phyloP scores from a whole-genome alignment of 805 yeast genomes.

The Candida hispaniensis region DNA sequence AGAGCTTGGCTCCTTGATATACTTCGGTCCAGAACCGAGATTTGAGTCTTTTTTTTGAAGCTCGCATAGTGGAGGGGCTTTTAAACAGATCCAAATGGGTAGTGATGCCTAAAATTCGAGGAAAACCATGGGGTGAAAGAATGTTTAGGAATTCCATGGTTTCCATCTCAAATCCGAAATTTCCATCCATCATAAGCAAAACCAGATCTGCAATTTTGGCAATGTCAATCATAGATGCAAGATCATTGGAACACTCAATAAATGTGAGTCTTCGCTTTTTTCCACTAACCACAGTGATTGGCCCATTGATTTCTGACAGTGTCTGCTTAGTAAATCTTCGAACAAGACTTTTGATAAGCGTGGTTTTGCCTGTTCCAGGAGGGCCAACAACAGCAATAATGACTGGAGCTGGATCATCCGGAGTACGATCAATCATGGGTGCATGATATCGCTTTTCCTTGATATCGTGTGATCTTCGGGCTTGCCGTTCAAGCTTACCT shows the following conservation, averaged over 20 bases:
- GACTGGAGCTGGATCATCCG: slow-evolving; percentile 96
- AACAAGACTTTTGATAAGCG: slow-evolving; percentile 79
- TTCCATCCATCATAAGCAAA: slow-evolving; percentile 82
- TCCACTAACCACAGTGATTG: slow-evolving; percentile 93
- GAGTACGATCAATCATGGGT: slow-evolving; percentile 95
- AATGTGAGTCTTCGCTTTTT: slow-evolving; percentile 87
- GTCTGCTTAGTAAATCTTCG: slow-evolving; percentile 82
- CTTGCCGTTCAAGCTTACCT: slow-evolving; percentile 72
- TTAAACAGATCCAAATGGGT: slow-evolving; percentile 93
- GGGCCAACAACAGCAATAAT: slow-evolving; percentile 97
- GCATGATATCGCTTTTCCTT: slow-evolving; percentile 82
- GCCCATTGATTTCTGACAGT: slow-evolving; percentile 80
- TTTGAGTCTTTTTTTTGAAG: slow-evolving; percentile 83
- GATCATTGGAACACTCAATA: slow-evolving; percentile 83
- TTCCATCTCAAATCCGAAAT: slow-evolving; percentile 98
- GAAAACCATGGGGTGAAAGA: slow-evolving; percentile 98
- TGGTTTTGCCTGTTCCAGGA: slow-evolving; percentile 96
- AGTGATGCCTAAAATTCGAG: slow-evolving; percentile 87
- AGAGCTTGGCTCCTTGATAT: slow-evolving; percentile 93
- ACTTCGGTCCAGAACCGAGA: slow-evolving; percentile 98
- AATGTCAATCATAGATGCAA: slow-evolving; percentile 91
- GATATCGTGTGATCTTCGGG: slow-evolving; percentile 71
- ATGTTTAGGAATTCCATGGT: slow-evolving; percentile 96
- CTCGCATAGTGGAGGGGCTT: slow-evolving; percentile 76
- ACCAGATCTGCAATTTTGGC: slow-evolving; percentile 94